Evolutionary conservation across 257 asterid species (phyloP).

Genomic region (Misopates orontium): DNA sequence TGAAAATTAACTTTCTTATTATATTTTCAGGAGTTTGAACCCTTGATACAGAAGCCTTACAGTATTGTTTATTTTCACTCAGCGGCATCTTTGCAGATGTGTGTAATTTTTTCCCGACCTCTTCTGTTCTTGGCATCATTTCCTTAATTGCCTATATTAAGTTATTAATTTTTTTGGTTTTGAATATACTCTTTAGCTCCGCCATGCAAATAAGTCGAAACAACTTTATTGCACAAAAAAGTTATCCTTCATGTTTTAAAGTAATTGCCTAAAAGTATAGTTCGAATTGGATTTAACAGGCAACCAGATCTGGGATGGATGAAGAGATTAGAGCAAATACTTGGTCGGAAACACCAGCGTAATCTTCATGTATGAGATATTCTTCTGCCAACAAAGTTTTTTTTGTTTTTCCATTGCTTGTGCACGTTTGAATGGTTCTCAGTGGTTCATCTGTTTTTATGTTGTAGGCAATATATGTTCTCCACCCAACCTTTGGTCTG

Average conservation of each 20-base stretch:
- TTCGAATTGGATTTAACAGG: slow-evolving; percentile 45
- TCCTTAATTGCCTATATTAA: slow-evolving; percentile 1
- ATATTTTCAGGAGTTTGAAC: slow-evolving; percentile 87
- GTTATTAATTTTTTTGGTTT: slow-evolving; percentile 8
- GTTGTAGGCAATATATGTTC: slow-evolving; percentile 81
- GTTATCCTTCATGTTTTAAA: not conserved
- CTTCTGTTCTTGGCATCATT: not conserved
- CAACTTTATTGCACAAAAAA: not conserved
- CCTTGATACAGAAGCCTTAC: slow-evolving; percentile 96
- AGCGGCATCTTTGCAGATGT: slow-evolving; percentile 90
- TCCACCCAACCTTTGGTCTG: slow-evolving; percentile 92
- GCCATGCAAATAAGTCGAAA: slow-evolving; percentile 8
- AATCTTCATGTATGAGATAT: slow-evolving; percentile 72
- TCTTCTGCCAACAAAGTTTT: not conserved
- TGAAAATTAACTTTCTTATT: slow-evolving; percentile 16
- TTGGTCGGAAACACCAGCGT: slow-evolving; percentile 94
- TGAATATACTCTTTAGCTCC: slow-evolving; percentile 4
- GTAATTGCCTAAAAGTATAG: not conserved
- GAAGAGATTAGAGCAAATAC: slow-evolving; percentile 86
- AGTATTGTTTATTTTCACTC: slow-evolving; percentile 90
- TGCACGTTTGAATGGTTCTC: not conserved
- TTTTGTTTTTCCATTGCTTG: no score
- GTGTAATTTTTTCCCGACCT: slow-evolving; percentile 32
- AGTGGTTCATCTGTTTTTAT: slow-evolving; percentile 8
- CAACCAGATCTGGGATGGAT: slow-evolving; percentile 98